Percentiles rank a stretch among this genome's conserved stretches.
These are phyloP conservation scores for Lachnellula hyalina DNA, from an alignment of 2,329 filamentous ascomycete genomes.

Conservation along the genomic window DNA sequence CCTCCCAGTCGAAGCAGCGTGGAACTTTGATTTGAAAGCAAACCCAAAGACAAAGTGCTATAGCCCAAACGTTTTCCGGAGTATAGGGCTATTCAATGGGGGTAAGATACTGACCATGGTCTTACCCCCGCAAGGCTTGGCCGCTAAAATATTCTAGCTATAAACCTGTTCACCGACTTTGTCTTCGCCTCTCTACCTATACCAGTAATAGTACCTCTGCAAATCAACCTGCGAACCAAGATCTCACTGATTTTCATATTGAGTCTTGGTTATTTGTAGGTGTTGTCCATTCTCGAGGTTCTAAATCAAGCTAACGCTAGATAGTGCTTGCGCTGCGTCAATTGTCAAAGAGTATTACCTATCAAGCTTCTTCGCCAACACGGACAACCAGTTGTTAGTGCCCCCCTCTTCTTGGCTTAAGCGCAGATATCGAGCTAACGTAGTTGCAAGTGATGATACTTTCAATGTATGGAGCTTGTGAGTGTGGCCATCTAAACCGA, in stretches of 20 bases:
- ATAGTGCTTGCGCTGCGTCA: constrained; percentile 37
- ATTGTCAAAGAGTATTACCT: constrained; percentile 39
- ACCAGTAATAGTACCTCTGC: constrained; percentile 37
- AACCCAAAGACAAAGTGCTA: constrained; percentile 37
- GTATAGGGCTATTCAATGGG: constrained; percentile 43
- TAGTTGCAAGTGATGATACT: constrained; percentile 16
- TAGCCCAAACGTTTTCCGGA: constrained; percentile 33
- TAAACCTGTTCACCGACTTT: constrained; percentile 24
- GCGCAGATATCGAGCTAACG: neutral
- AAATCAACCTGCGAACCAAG: constrained; percentile 38
- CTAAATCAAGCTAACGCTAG: neutral
- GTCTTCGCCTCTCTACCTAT: constrained; percentile 37
- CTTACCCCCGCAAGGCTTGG: neutral
- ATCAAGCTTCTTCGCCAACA: constrained; percentile 32
- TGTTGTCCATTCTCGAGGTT: neutral
- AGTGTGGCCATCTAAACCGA: neutral
- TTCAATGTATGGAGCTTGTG: constrained; percentile 39
- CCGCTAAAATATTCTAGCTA: constrained; percentile 9
- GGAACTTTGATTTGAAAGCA: constrained; percentile 33
- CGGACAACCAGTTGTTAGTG: constrained; percentile 31
- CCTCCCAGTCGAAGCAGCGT: constrained; percentile 39
- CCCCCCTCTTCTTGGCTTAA: too few relatives aligned
- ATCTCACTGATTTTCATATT: constrained; percentile 31
- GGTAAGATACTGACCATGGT: constrained; percentile 22
- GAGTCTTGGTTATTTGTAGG: constrained; percentile 23